phyloP scores from a whole-genome alignment of 2,329 filamentous ascomycete genomes.

The Pseudocercospora cruenta region DNA sequence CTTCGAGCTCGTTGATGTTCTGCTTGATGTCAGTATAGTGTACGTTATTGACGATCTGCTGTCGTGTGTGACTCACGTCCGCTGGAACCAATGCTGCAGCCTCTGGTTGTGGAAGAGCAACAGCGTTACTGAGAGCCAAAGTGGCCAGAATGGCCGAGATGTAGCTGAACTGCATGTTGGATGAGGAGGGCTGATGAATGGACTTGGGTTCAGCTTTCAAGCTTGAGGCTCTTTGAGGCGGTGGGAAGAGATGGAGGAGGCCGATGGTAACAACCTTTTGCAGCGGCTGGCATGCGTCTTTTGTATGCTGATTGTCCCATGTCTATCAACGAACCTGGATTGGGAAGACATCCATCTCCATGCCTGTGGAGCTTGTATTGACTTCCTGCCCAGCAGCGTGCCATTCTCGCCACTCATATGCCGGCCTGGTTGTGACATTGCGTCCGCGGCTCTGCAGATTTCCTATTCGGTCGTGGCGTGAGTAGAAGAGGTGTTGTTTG shows the following conservation, averaged over 20 bases:
- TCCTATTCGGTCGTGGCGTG: slow-evolving; percentile 4
- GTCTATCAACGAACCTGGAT: background rate
- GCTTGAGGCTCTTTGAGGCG: background rate
- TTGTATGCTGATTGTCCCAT: slow-evolving; percentile 6
- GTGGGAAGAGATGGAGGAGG: background rate
- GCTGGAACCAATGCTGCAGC: background rate
- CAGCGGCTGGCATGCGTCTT: background rate
- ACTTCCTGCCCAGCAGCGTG: background rate
- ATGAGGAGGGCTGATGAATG: background rate
- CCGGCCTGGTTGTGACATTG: background rate
- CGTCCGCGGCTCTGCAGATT: background rate
- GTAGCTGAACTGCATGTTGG: background rate
- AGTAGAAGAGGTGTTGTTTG: background rate
- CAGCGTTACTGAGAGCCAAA: background rate
- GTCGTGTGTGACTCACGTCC: background rate
- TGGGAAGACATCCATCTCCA: background rate
- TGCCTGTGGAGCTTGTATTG: background rate
- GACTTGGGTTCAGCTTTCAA: background rate
- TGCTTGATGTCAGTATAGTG: background rate
- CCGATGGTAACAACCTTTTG: background rate
- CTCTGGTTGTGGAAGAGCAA: background rate
- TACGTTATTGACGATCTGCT: background rate
- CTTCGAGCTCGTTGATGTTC: slow-evolving; percentile 1
- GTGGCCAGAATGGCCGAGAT: background rate
- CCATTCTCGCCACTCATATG: background rate